Percentiles rank a stretch among this genome's conserved stretches.
Conservation (phyloP, 768 basidiomycete genomes). For the Cystofilobasidium macerans region DNA sequence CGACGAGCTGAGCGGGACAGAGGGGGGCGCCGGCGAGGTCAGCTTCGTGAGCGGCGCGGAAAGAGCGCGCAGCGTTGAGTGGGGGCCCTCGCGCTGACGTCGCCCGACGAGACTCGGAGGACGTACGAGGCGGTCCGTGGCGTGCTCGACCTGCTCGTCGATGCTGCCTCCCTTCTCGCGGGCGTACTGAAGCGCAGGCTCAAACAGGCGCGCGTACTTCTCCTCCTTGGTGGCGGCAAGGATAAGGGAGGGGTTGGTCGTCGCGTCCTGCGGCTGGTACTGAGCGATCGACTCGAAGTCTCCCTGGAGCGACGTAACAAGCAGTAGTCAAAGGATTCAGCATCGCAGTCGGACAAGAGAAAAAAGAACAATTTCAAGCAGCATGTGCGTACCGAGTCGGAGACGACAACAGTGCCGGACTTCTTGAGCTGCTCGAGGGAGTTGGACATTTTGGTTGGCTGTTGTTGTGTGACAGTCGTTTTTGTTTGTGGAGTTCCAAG, state of each 20-base stretch:
- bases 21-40: background rate
- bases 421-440: conserved; percentile 56
- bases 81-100: background rate
- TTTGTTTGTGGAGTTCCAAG: too few relatives aligned
- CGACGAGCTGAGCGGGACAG: conserved; percentile 62
- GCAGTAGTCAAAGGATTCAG: too few relatives aligned
- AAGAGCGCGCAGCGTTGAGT: too few relatives aligned
- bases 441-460: too few relatives aligned
- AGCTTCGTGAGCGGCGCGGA: background rate
- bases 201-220: conserved; percentile 69
- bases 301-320: too few relatives aligned
- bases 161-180: conserved; percentile 70
- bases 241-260: conserved; percentile 88
- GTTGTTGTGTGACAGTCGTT: too few relatives aligned
- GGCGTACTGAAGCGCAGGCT: conserved; percentile 59
- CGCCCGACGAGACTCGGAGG: background rate
- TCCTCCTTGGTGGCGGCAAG: conserved; percentile 84
- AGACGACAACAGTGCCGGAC: conserved; percentile 90
- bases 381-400: too few relatives aligned
- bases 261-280: conserved; percentile 45
- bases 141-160: conserved; percentile 63
- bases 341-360: too few relatives aligned
- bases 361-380: too few relatives aligned
- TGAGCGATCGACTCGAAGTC: conserved; percentile 25
- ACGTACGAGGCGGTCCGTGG: conserved; percentile 78